phyloP scores from a whole-genome alignment of 2,329 filamentous ascomycete species.

The Cercospora sp. region DNA sequence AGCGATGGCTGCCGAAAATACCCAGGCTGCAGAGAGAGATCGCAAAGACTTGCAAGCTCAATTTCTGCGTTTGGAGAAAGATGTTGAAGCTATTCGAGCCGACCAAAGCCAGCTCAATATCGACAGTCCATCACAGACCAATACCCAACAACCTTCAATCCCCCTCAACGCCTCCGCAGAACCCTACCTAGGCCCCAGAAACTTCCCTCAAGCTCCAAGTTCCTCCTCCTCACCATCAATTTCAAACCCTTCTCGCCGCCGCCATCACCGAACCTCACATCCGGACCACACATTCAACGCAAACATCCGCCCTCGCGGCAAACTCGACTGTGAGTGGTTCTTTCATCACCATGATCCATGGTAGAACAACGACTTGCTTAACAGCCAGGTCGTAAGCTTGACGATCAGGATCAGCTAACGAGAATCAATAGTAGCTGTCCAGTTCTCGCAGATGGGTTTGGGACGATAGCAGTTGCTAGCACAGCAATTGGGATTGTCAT shows the following conservation, averaged over 20 bases:
- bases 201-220: background rate
- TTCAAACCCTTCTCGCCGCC: background rate
- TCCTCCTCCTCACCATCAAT: background rate
- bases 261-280: background rate
- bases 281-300: background rate
- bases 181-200: background rate
- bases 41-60: background rate
- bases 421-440: conserved; percentile 1
- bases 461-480: background rate
- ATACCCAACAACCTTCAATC: background rate
- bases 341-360: background rate
- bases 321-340: conserved; percentile 8
- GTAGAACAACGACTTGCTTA: background rate
- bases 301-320: background rate
- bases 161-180: background rate
- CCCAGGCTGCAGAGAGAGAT: background rate
- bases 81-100: background rate
- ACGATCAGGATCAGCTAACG: background rate
- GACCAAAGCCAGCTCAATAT: background rate
- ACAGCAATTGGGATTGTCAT: background rate
- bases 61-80: background rate
- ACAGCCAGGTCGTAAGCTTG: background rate
- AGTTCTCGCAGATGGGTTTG: conserved; percentile 12
- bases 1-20: background rate
- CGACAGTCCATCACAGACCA: background rate